Conservation (phyloP, 805 yeast species). For the Barnettozyma sucrosica region DNA sequence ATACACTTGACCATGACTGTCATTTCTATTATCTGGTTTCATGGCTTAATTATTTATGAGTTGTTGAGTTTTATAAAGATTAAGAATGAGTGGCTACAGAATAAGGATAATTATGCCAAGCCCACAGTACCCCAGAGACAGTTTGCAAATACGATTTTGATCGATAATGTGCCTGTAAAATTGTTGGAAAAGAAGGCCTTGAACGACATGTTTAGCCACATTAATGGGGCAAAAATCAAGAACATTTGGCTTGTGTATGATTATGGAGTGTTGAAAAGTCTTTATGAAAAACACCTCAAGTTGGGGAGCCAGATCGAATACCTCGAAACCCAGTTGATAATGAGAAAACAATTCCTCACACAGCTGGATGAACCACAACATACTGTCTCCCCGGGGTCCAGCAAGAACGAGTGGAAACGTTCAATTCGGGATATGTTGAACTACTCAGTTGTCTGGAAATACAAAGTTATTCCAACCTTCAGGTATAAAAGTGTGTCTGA, state of each 20-base stretch:
- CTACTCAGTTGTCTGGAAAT: conserved; percentile 12
- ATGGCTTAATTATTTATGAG: conserved; percentile 51
- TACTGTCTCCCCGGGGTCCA: background rate
- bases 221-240: conserved; percentile 43
- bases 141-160: conserved; percentile 31
- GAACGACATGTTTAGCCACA: conserved; percentile 20
- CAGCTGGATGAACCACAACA: background rate
- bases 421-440: background rate
- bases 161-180: conserved; percentile 41
- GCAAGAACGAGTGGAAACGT: background rate
- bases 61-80: conserved; percentile 44
- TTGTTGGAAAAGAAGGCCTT: conserved; percentile 20
- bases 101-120: conserved; percentile 21
- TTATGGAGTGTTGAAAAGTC: conserved; percentile 31
- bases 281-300: conserved; percentile 27
- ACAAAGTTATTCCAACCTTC: conserved; percentile 6
- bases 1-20: conserved; percentile 61
- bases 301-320: conserved; percentile 34
- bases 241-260: conserved; percentile 56
- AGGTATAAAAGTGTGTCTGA: conserved; percentile 1
- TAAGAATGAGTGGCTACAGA: conserved; percentile 36
- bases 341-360: conserved; percentile 12
- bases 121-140: conserved; percentile 17
- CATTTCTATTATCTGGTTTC: conserved; percentile 49
- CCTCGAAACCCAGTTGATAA: conserved; percentile 31